phyloP scores from a whole-genome alignment of 306 rosid species.

The Inga oerstediana region DNA sequence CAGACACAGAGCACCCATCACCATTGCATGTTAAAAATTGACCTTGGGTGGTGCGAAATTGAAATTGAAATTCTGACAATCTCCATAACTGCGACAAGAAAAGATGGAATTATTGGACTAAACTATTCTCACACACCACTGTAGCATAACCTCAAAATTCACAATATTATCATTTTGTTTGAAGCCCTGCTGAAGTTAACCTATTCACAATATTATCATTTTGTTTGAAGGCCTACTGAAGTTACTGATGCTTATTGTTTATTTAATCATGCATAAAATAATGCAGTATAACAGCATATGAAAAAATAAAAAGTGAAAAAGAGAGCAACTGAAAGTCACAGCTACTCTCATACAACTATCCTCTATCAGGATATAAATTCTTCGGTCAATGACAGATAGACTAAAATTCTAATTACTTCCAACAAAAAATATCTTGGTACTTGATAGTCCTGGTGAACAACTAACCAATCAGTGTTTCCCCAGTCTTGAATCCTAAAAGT shows the following conservation, averaged over 20 bases:
- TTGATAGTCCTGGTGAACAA: conserved; percentile 6
- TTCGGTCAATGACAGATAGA: conserved; percentile 9
- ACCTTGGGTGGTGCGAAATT: conserved; percentile 63
- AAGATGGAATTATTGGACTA: conserved; percentile 9
- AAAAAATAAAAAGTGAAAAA: conserved; percentile 7
- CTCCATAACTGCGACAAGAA: conserved; percentile 73
- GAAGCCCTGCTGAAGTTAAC: background rate
- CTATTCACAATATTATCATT: too few species aligned
- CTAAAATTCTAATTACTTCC: conserved; percentile 1
- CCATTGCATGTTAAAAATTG: conserved; percentile 78
- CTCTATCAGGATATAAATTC: conserved; percentile 16
- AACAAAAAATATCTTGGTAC: conserved; percentile 10
- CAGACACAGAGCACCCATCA: conserved; percentile 61
- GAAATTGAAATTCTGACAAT: conserved; percentile 71
- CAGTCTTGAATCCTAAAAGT: conserved; percentile 5
- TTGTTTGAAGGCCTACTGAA: background rate
- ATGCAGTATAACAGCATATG: conserved; percentile 13
- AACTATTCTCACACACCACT: conserved; percentile 13
- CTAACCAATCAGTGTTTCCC: background rate
- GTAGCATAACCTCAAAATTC: background rate
- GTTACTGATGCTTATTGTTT: background rate
- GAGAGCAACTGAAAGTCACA: conserved; percentile 20
- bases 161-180: conserved; percentile 2
- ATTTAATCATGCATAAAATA: conserved; percentile 17
- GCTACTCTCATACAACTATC: conserved; percentile 1